Base-by-base conservation (phyloP, 495 filamentous ascomycete genomes). In the Penicillium bovifimosum region DNA sequence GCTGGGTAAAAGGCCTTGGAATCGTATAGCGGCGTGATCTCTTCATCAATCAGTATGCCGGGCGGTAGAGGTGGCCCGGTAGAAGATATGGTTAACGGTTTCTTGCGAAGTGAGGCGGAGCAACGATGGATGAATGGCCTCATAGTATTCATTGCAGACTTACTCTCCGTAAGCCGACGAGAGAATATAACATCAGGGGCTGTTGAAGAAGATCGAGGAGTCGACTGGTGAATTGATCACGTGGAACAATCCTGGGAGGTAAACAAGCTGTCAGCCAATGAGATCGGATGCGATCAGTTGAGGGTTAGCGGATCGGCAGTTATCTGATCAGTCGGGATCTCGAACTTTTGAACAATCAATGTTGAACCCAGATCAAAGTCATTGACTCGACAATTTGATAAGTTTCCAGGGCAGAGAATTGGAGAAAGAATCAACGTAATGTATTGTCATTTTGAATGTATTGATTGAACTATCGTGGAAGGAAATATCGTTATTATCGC, bases 1-100 rank as follows among this genome's bases (percentile, higher is more conserved):
- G 59, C 69, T 35, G 73, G 73, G 59, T 73, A 76, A 61, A 71
- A 78, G 44, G 44, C 33, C 52, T 68, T 67, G 35, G 69, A 67
- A 43, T 68, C 24, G 44, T 76, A 77, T 41, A 63, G 44, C 45
- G 61, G 67, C 31, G 45, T 67, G 52, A 55, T 63, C 51, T 70
- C 65, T 58, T 70, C 67, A 50, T 70, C 66, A 48, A 70, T 45
- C 20, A 65, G 63, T 61, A 61, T 59, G 29, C 58, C 54, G 11
- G 53, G 58, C 11, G 63, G 55, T 60, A 71, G 56, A 55, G 51
- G 61, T 34, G 61, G 55, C 38, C 50, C 58, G 6, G 65, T 53
- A 58, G 60, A 44, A 53, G 63, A 58, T 11, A 66, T 61, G 20
- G 61, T 36, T 58, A 68, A 67, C 13, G 62, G 60, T 63, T 61